Base-by-base conservation (phyloP, 768 basidiomycete species). In the Galerina sulciceps region DNA sequence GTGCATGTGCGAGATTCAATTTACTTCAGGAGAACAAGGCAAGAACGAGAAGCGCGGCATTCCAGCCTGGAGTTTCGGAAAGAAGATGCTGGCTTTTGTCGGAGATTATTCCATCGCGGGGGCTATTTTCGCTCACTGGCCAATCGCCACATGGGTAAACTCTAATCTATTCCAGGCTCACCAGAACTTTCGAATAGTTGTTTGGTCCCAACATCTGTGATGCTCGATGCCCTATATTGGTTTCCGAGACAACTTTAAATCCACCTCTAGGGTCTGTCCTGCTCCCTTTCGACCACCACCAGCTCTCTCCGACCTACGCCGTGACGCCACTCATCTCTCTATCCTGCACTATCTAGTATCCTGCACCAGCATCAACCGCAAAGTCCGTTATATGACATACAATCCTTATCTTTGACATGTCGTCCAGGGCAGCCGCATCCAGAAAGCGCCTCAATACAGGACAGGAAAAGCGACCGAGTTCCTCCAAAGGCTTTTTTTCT, bases 381-480 rank as follows among this genome's bases (percentile, higher is more conserved):
- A 55, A 48, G 14, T 55, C 50, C 51, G 58, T 60, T 58, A 26
- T 55, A 59, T 61, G 64, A 62, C 58, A 61, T 61, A 20, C 42
- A 36, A 10, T 34, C 34, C 58, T 59, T 57, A 61, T 55, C 60
- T 57, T 49, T 55, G 18, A 58, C 22, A 73, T 73, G 72, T 70
- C 72, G 18, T 71, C 72, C 11, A 60, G 72, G 42, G 63, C 70
- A 37, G 70, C 72, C 11, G 67, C 67, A 17, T 63, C 65, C 6
- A 64, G 71, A 44, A 71, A 67, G 51, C 65, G 69, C 11, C 53
- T 71, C 23, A 58, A 43, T 13, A 46, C 46, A 31, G 56, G 57
- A 20, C 60, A 67, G 47, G 57, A 65, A 40, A 58, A 56, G 10
- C 57, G 62, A 11, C 54, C 62, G 35, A 47, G 60, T 38, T 62